These are phyloP conservation scores for Populus euphratica DNA, from an alignment of 345 rosid genomes.

Conservation along the genomic window DNA sequence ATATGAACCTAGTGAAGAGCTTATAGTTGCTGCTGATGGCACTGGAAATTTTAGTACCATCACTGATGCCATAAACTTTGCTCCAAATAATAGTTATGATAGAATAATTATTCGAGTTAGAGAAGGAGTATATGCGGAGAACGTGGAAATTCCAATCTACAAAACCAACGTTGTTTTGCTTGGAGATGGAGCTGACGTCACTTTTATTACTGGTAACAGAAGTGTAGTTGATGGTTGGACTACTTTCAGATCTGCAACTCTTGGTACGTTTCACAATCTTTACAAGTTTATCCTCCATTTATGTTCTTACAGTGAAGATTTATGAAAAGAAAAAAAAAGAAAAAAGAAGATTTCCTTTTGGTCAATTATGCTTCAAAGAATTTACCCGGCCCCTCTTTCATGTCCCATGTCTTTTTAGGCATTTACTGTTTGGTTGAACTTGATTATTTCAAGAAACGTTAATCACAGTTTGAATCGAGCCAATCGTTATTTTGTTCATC, in stretches of 20 bases:
- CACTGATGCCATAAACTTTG: slow-evolving; percentile 61
- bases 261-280: slow-evolving; percentile 42
- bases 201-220: slow-evolving; percentile 60
- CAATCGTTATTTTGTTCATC: not conserved
- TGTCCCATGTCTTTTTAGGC: not conserved
- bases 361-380: too few relatives aligned
- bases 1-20: slow-evolving; percentile 49
- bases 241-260: slow-evolving; percentile 91
- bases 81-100: slow-evolving; percentile 58
- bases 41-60: slow-evolving; percentile 74
- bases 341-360: not conserved
- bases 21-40: slow-evolving; percentile 74
- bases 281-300: not conserved
- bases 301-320: not conserved
- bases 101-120: slow-evolving; percentile 52
- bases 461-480: not conserved
- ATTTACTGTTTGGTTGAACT: not conserved
- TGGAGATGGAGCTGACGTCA: slow-evolving; percentile 68
- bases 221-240: slow-evolving; percentile 82
- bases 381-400: too few relatives aligned
- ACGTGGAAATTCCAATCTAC: slow-evolving; percentile 59
- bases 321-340: not conserved
- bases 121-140: slow-evolving; percentile 64
- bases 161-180: slow-evolving; percentile 69
- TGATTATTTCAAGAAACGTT: not conserved